A percentile compares a stretch with the other conserved stretches of the same genome.
Evolutionary conservation across 2,329 filamentous ascomycete genomes (phyloP).

Genomic region (Metarhizium robertsii): DNA sequence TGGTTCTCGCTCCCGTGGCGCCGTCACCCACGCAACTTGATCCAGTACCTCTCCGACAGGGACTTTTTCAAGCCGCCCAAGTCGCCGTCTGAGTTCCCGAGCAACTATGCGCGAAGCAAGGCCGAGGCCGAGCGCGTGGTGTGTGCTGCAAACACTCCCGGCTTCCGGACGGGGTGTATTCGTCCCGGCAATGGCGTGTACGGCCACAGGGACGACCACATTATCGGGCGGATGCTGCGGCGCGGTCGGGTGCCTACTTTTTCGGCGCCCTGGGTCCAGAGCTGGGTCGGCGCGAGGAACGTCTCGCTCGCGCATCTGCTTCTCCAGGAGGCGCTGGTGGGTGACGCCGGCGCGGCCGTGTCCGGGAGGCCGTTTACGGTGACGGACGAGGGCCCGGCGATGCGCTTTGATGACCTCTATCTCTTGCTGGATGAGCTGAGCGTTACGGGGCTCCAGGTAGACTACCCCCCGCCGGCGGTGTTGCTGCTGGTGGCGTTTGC

Average conservation of each 20-base stretch:
- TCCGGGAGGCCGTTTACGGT: conserved; percentile 38
- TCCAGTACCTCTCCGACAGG: conserved; percentile 36
- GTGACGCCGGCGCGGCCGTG: conserved; percentile 16
- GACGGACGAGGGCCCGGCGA: conserved; percentile 38
- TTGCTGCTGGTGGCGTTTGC: conserved; percentile 27
- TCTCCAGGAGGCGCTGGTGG: conserved; percentile 40
- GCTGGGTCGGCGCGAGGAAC: conserved; percentile 41
- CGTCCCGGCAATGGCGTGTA: conserved; percentile 45
- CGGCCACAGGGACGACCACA: conserved; percentile 32
- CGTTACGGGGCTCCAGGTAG: conserved; percentile 21
- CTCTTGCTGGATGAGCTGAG: conserved; percentile 19
- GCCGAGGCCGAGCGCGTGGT: conserved; percentile 41
- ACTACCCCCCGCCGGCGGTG: conserved; percentile 23
- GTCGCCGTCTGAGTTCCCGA: conserved; percentile 32
- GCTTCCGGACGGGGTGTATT: conserved; percentile 43
- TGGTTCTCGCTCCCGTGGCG: conserved; percentile 37
- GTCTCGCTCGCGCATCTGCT: conserved; percentile 43
- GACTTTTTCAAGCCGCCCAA: conserved; percentile 32
- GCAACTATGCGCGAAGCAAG: conserved; percentile 43
- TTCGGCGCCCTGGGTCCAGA: conserved; percentile 35
- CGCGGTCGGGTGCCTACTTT: conserved; percentile 30
- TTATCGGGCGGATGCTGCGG: conserved; percentile 23
- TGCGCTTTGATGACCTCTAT: conserved; percentile 31
- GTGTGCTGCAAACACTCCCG: conserved; percentile 28
- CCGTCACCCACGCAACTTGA: conserved; percentile 25